phyloP scores from a whole-genome alignment of 1,139 yeast species.

The Entelexis sorbosivorans region DNA sequence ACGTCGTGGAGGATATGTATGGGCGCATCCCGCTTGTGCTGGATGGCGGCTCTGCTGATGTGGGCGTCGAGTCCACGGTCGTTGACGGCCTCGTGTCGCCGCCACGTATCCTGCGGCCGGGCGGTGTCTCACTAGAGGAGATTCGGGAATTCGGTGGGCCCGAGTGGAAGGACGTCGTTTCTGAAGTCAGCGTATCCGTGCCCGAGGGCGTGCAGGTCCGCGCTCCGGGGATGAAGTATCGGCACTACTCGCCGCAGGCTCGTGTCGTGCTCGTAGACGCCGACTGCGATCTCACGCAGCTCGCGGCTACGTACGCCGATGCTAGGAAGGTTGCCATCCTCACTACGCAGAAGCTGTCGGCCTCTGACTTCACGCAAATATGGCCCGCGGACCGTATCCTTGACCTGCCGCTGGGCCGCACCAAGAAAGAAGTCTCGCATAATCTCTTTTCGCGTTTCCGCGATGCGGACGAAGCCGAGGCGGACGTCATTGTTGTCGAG shows the following conservation, averaged over 20 bases:
- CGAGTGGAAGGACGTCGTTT: slow-evolving; percentile 46
- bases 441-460: slow-evolving; percentile 63
- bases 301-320: slow-evolving; percentile 36
- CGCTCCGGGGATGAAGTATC: slow-evolving; percentile 97
- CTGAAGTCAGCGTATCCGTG: slow-evolving; percentile 45
- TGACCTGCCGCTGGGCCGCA: slow-evolving; percentile 44
- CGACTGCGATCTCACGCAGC: not conserved
- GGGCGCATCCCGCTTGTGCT: slow-evolving; percentile 75
- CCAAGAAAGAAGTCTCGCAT: slow-evolving; percentile 56
- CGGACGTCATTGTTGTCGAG: slow-evolving; percentile 60
- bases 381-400: slow-evolving; percentile 27
- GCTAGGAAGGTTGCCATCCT: slow-evolving; percentile 41
- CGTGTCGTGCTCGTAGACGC: slow-evolving; percentile 54
- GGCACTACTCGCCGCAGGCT: slow-evolving; percentile 88
- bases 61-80: slow-evolving; percentile 90
- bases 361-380: not conserved
- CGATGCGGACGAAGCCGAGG: slow-evolving; percentile 54
- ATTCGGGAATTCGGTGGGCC: slow-evolving; percentile 53
- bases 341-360: not conserved
- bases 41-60: slow-evolving; percentile 85
- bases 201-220: slow-evolving; percentile 57
- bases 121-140: slow-evolving; percentile 78
- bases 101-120: slow-evolving; percentile 84
- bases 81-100: slow-evolving; percentile 78
- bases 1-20: slow-evolving; percentile 66